Evolutionary conservation across 192 early-diverging fungal genomes (phyloP).

Genomic region (Coemansia sp.): DNA sequence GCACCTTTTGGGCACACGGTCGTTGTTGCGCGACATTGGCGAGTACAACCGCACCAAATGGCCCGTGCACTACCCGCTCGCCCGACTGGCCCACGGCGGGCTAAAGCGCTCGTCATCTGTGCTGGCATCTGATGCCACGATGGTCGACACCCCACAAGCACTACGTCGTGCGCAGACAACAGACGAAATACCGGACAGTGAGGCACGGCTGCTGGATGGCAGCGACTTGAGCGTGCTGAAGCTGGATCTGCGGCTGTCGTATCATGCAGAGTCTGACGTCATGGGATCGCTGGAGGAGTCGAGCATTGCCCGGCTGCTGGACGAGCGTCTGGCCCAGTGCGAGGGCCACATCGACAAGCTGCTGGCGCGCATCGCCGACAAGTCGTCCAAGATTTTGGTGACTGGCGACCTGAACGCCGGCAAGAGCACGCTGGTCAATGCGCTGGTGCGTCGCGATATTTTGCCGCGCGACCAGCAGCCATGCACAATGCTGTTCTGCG

Average conservation of each 20-base stretch:
- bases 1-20: slow-evolving; percentile 64
- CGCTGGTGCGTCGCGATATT: slow-evolving; percentile 84
- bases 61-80: slow-evolving; percentile 68
- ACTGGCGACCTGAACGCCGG: slow-evolving; percentile 98
- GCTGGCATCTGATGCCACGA: slow-evolving; percentile 22
- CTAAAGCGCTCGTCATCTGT: slow-evolving; percentile 40
- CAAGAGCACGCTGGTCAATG: slow-evolving; percentile 97
- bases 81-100: slow-evolving; percentile 23
- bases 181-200: slow-evolving; percentile 20
- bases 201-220: slow-evolving; percentile 25
- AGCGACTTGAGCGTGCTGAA: slow-evolving; percentile 59
- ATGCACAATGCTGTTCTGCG: slow-evolving; percentile 93
- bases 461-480: slow-evolving; percentile 97
- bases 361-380: slow-evolving; percentile 82
- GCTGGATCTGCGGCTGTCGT: slow-evolving; percentile 68
- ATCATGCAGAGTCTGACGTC: slow-evolving; percentile 62
- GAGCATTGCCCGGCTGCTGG: slow-evolving; percentile 70
- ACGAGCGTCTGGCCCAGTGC: slow-evolving; percentile 68
- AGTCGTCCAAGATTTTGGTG: slow-evolving; percentile 89
- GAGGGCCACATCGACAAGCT: slow-evolving; percentile 80
- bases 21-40: slow-evolving; percentile 67
- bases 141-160: slow-evolving; percentile 13
- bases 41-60: slow-evolving; percentile 67
- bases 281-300: slow-evolving; percentile 66
- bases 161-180: slow-evolving; percentile 38